These are phyloP conservation scores for Botrytis galanthina DNA, from an alignment of 2,329 filamentous ascomycete species.

Conservation along the genomic window DNA sequence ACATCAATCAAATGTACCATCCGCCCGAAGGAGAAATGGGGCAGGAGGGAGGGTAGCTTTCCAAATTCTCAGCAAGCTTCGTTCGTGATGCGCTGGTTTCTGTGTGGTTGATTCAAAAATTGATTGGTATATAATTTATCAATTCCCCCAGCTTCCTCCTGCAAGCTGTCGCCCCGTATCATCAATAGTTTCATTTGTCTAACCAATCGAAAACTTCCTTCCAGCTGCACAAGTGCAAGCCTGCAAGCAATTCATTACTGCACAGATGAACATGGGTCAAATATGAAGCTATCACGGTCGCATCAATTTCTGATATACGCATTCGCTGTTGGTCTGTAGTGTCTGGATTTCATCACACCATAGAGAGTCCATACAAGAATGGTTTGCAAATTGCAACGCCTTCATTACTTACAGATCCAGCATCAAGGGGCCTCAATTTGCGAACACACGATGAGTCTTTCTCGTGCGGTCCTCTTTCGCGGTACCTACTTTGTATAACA, in stretches of 20 bases:
- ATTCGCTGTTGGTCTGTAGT: conserved; percentile 4
- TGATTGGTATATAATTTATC: conserved; percentile 17
- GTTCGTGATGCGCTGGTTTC: conserved; percentile 16
- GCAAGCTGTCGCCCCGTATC: conserved; percentile 16
- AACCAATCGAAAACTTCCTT: conserved; percentile 2
- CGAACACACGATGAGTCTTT: conserved; percentile 18
- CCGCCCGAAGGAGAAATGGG: neutral
- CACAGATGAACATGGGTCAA: conserved; percentile 15
- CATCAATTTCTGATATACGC: neutral
- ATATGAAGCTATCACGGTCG: conserved; percentile 7
- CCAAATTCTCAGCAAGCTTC: neutral
- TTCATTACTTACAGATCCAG: conserved; percentile 9
- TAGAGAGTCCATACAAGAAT: neutral
- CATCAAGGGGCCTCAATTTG: neutral
- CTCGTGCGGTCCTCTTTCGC: neutral
- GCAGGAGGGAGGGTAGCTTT: neutral
- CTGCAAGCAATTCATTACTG: conserved; percentile 15
- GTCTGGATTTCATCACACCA: conserved; percentile 15
- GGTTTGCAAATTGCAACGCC: neutral
- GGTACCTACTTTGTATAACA: conserved; percentile 13
- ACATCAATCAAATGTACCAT: conserved; percentile 1
- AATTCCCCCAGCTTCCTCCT: conserved; percentile 15
- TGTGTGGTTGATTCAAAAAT: conserved; percentile 16
- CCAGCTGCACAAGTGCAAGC: conserved; percentile 4
- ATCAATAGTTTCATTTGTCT: conserved; percentile 18